Percentiles rank a stretch among this genome's conserved stretches.
These are phyloP conservation scores for Penicillium aurantiogriseum DNA, from an alignment of 2,329 filamentous ascomycete genomes.

Conservation along the genomic window DNA sequence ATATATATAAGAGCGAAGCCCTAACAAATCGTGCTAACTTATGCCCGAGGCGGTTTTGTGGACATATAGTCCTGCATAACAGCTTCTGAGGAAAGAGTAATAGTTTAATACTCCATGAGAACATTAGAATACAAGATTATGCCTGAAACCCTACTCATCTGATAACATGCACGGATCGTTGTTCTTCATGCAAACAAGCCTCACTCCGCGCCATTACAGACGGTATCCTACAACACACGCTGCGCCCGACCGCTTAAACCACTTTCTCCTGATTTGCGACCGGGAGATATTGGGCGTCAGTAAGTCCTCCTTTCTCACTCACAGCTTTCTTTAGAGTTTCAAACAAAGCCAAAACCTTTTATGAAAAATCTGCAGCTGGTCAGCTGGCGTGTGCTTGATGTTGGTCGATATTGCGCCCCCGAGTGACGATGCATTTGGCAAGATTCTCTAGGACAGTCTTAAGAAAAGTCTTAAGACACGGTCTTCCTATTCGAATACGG, in stretches of 20 bases:
- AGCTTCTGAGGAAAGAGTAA: background rate
- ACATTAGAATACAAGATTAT: background rate
- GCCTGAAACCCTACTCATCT: no score
- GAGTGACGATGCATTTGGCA: slow-evolving; percentile 15
- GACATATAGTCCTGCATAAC: background rate
- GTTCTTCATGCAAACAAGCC: background rate
- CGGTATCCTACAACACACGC: background rate
- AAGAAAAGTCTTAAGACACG: slow-evolving; percentile 14
- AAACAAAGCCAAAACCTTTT: background rate
- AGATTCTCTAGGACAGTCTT: slow-evolving; percentile 1
- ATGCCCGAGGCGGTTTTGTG: background rate
- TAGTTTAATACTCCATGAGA: fast-evolving
- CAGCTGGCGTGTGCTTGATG: background rate
- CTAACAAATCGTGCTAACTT: slow-evolving; percentile 7
- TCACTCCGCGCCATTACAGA: background rate
- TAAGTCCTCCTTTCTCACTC: background rate
- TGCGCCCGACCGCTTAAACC: background rate
- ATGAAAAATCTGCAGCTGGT: background rate
- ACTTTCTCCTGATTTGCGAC: background rate
- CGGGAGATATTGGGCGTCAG: no score
- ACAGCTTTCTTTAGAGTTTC: background rate
- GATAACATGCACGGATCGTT: background rate
- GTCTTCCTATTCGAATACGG: slow-evolving; percentile 12
- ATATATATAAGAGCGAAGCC: background rate
- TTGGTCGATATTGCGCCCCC: slow-evolving; percentile 12